Conservation (phyloP, 306 rosid genomes). For the Trichosanthes truncata region DNA sequence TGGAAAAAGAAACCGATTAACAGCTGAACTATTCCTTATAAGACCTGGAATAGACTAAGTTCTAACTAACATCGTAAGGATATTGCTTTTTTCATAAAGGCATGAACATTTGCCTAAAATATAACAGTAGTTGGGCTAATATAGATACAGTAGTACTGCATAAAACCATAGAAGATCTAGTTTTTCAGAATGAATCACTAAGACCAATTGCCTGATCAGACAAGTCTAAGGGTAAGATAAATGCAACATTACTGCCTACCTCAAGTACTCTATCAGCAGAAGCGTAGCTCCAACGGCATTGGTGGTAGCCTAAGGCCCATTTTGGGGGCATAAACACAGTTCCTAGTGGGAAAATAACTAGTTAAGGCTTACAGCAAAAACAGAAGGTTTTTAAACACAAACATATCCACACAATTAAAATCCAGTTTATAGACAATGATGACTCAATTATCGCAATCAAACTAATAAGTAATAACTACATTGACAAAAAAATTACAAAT, state of each 20-base stretch:
- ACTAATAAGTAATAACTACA: background rate
- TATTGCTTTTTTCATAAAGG: background rate
- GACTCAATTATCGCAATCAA: background rate
- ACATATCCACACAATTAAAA: background rate
- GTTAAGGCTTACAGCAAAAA: background rate
- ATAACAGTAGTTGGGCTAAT: background rate
- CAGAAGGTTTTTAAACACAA: background rate
- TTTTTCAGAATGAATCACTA: background rate
- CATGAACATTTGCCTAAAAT: background rate
- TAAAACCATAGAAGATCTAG: background rate
- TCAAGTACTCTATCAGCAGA: slow-evolving; percentile 69
- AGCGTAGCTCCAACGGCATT: slow-evolving; percentile 78
- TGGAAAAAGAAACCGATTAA: background rate
- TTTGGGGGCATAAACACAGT: slow-evolving; percentile 85
- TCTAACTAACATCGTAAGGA: background rate
- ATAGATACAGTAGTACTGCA: background rate
- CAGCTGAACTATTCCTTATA: background rate
- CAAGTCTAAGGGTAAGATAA: background rate
- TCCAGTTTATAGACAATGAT: background rate
- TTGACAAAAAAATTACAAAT: background rate
- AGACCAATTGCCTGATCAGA: background rate
- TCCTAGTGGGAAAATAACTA: slow-evolving; percentile 31
- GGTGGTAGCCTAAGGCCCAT: slow-evolving; percentile 94
- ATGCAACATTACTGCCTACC: slow-evolving; percentile 22
- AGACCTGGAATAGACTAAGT: background rate